These are phyloP conservation scores for Silene noctiflora DNA, from an alignment of 179 eudicot genomes.

Conservation along the genomic window DNA sequence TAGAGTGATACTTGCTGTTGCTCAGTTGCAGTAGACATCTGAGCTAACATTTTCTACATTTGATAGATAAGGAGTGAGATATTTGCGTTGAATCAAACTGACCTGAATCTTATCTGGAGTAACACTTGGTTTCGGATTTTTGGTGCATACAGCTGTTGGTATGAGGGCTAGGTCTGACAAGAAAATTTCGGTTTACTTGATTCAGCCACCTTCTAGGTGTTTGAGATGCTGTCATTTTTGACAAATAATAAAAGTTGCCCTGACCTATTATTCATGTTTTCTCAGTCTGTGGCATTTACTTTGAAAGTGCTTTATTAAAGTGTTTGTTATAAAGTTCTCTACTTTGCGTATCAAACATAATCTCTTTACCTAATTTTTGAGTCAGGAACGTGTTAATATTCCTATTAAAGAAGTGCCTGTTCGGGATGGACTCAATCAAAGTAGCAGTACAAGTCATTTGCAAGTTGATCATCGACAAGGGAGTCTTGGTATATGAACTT, in stretches of 20 bases:
- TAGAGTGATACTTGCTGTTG: neutral
- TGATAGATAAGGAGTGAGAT: neutral
- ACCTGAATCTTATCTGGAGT: neutral
- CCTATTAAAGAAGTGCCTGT: slow-evolving; percentile 6
- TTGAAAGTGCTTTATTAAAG: neutral
- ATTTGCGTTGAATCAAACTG: neutral
- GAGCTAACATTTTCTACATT: neutral
- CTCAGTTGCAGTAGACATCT: neutral
- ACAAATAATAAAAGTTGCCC: neutral
- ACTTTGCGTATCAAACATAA: neutral
- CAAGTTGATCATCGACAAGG: slow-evolving; percentile 14
- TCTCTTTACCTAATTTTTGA: slow-evolving; percentile 10
- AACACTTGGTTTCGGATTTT: neutral
- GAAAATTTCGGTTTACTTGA: neutral
- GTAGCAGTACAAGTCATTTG: slow-evolving; percentile 15
- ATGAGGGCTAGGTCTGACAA: neutral
- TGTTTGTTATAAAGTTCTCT: neutral
- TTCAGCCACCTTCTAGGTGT: neutral
- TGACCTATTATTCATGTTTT: slow-evolving; percentile 1
- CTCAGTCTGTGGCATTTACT: neutral
- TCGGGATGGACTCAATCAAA: slow-evolving; percentile 18
- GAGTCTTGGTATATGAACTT: slow-evolving; percentile 26
- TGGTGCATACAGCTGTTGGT: slow-evolving; percentile 1
- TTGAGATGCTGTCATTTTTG: neutral
- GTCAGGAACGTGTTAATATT: slow-evolving; percentile 24